Evolutionary conservation across 495 filamentous ascomycete genomes (phyloP).

Genomic region (Xylaria acuta): DNA sequence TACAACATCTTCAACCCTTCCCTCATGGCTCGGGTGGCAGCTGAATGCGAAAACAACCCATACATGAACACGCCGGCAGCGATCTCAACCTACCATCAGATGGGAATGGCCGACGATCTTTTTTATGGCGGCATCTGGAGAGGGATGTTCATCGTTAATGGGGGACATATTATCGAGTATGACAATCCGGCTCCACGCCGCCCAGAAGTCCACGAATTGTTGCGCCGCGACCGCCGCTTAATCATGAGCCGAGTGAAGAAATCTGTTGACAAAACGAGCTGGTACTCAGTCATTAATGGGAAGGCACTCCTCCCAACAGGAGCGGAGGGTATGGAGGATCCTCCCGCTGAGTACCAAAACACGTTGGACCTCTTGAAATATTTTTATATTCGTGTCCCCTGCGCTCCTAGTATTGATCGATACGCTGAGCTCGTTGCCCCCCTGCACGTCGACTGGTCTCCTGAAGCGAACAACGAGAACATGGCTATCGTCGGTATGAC

Average conservation of each 20-base stretch:
- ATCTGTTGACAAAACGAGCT: neutral
- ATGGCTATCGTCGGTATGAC: neutral
- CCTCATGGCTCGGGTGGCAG: neutral
- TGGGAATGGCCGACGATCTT: constrained; percentile 9
- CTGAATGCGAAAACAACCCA: neutral
- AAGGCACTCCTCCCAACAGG: neutral
- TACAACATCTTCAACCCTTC: neutral
- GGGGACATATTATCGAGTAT: neutral
- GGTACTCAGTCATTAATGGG: neutral
- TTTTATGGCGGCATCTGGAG: neutral
- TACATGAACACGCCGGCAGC: neutral
- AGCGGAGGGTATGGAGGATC: neutral
- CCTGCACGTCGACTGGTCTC: neutral
- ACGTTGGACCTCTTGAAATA: neutral
- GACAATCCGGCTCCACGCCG: neutral
- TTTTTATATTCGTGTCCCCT: neutral
- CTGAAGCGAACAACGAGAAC: neutral
- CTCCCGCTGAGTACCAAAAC: neutral
- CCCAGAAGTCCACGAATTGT: neutral
- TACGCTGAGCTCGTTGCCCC: constrained; percentile 16
- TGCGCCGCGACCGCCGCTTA: neutral
- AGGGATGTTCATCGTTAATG: neutral
- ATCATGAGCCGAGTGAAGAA: neutral
- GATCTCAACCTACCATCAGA: neutral
- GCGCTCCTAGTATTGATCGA: neutral